Evolutionary conservation across 2,329 filamentous ascomycete species (phyloP), one percentile per base, ranked within the genome.

Genomic region (Chalara sp.): DNA sequence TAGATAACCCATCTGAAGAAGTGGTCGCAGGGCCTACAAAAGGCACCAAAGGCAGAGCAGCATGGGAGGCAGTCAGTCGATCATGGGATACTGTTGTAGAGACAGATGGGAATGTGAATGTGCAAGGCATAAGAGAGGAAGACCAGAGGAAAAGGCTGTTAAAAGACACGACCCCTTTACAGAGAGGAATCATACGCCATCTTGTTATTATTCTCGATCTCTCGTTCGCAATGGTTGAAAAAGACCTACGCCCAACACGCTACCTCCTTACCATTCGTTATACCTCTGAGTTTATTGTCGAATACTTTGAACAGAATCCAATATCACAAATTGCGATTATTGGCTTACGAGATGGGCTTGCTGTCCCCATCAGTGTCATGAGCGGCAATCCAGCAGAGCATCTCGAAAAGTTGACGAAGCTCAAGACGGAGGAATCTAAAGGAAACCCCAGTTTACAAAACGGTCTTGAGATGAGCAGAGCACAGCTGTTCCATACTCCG

Each of bases 221-320:
- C 69, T 95, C 89, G 28, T 86, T 88, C 57, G 89, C 92, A 47
- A 99, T 99, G 93, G 71, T 82, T 5, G 91, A 97, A 69, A 97
- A 97, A 70, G 93, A 99, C 65, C 77, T 97, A 58, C 81, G 93
- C 30, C 93, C 93, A 5, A 96, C 84, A 42, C 81, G 92, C 53
- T 91, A 92, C 68, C 79, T 90, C 37, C 79, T 96, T 32, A 86
- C 84, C 48, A 77, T 96, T 63, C 84, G 84, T 56, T 95, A 90
- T 68, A 86, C 90, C 12, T 81, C 86, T 56, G 86, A 90, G 51
- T 99, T 97, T 68, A 86, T 97, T 46, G 80, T 84, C 53, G 92
- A 96, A 67, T 99, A 89, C 71, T 99, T 97, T 65, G 93, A 97
- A 70, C 93, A 99, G 70, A 99, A 99, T 63, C 93, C 93, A 8